Evolutionary conservation across 805 yeast species (phyloP).

Genomic region (Starmerella scarabaei): DNA sequence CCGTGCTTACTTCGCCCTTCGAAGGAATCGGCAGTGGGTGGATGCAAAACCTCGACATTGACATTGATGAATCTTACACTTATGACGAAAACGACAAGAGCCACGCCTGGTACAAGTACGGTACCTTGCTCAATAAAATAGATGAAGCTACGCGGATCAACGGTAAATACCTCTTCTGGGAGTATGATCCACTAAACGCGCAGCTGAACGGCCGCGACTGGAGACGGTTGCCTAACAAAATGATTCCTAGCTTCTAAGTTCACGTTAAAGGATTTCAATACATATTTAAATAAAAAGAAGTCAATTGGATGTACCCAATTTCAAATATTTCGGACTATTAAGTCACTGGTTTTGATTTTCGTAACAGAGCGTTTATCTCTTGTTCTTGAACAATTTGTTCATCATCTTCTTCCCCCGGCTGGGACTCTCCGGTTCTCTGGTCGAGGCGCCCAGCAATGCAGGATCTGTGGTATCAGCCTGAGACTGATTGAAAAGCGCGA

Average conservation of each 20-base stretch:
- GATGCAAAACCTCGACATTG: not conserved
- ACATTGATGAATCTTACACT: constrained; percentile 35
- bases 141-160: constrained; percentile 17
- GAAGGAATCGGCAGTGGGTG: not conserved
- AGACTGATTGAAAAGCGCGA: constrained; percentile 2
- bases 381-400: constrained; percentile 1
- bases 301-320: too few relatives aligned
- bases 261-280: not conserved
- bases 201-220: constrained; percentile 9
- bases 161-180: constrained; percentile 19
- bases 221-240: constrained; percentile 6
- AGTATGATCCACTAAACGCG: constrained; percentile 14
- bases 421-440: not conserved
- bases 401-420: not conserved
- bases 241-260: not conserved
- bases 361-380: too few relatives aligned
- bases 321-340: too few relatives aligned
- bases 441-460: not conserved
- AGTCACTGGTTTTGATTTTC: too few relatives aligned
- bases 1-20: constrained; percentile 42
- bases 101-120: constrained; percentile 26
- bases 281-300: not conserved
- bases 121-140: constrained; percentile 20
- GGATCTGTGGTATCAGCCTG: not conserved
- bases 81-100: constrained; percentile 31